Base-by-base conservation (phyloP, 2,329 filamentous ascomycete species). In the Ophiostoma himal-ulmi region DNA sequence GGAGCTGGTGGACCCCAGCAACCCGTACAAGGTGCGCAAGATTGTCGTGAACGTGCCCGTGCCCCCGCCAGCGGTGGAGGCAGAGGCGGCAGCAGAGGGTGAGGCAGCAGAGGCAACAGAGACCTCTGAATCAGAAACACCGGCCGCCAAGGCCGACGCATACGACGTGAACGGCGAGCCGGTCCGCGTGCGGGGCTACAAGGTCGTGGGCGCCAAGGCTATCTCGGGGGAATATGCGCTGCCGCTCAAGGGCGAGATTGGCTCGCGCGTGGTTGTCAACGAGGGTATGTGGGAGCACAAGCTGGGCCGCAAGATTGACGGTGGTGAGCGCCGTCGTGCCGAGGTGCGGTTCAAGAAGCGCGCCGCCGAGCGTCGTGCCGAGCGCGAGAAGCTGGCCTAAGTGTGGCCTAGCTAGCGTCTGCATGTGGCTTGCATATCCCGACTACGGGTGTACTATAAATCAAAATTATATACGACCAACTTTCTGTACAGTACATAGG, bases 201-300 rank as follows among this genome's bases (percentile, higher is more conserved):
- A 86, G 76, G 86, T 96, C 17, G 81, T 87, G 72, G 88, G 89
- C 3, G 88, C 87, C 1, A 85, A 85, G 75, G 88, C 85, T 39
- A 93, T 98, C 74, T 84, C 84, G 30, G 94, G 94, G 0, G 91
- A 91, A 1, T 91, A 89, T 75, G 86, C 93, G 6, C 83, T 89
- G 77, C 87, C 88, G 5, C 77, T 94, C 37, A 89, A 91, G 79
- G 86, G 86, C 0, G 85, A 87, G 0, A 81, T 82, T 57, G 88
- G 87, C 10, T 91, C 89, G 13, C 83, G 84, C 68, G 84, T 98
- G 75, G 83, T 84, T 73, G 85, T 92, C 30, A 88, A 89, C 70
- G 94, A 97, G 79, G 93, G 94, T 11, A 90, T 98, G 83, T 98
- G 94, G 95, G 94, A 98, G 83, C 85, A 93, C 76, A 89, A 86